Evolutionary conservation across 306 rosid genomes (phyloP).

Genomic region (Pyrus betulifolia): DNA sequence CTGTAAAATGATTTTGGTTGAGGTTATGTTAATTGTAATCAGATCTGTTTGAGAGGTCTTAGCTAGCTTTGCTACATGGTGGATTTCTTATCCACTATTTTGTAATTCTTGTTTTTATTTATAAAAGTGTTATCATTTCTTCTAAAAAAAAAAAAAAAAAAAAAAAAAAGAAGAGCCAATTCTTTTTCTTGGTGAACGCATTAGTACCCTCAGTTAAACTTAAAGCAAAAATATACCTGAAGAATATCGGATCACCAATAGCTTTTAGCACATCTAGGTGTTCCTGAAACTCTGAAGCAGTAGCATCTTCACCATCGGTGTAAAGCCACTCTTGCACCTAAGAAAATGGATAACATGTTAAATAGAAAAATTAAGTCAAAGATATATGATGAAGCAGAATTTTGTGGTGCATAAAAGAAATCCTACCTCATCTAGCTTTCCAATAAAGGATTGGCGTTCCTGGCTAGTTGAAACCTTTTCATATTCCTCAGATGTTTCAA

Average conservation of each 20-base stretch:
- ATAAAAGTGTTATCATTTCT: too few relatives aligned
- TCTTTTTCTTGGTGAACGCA: not conserved
- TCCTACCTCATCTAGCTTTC: conserved; percentile 85
- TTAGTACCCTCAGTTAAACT: not conserved
- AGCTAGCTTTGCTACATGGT: too few relatives aligned
- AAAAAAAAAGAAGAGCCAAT: not conserved
- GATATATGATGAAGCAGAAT: not conserved
- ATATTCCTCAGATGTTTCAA: conserved; percentile 66
- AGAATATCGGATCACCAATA: conserved; percentile 80
- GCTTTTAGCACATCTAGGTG: conserved; percentile 63
- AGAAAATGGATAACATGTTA: conserved; percentile 15
- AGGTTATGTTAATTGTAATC: too few relatives aligned
- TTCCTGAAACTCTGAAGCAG: conserved; percentile 75
- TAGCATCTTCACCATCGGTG: conserved; percentile 95
- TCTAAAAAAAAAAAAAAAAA: too few relatives aligned
- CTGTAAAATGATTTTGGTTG: too few relatives aligned
- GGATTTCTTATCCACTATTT: too few relatives aligned
- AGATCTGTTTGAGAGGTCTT: too few relatives aligned
- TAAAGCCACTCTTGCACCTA: conserved; percentile 98
- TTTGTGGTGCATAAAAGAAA: conserved; percentile 14
- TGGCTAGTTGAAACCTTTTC: conserved; percentile 63
- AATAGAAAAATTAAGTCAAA: conserved; percentile 1
- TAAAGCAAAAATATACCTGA: conserved; percentile 39
- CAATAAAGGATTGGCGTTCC: conserved; percentile 66
- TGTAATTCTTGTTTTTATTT: too few relatives aligned